Conservation (phyloP, 768 basidiomycete species). For the Tephrocybe sp. region DNA sequence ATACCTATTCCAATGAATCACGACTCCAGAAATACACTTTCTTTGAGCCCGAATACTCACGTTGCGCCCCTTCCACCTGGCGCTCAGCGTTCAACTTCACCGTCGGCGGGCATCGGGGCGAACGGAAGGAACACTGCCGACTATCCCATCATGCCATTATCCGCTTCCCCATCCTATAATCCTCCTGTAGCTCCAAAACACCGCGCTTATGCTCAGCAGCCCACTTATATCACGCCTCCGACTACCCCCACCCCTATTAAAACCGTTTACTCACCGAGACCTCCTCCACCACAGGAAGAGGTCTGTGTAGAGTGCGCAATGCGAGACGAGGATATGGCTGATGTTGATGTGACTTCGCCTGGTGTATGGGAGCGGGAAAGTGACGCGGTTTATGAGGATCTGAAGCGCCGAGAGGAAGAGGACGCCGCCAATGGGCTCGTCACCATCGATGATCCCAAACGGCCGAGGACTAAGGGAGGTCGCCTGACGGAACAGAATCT, state of each 20-base stretch:
- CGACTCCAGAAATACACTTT: constrained; percentile 23
- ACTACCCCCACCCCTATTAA: constrained; percentile 57
- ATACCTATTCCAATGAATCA: constrained; percentile 29
- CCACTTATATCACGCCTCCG: constrained; percentile 69
- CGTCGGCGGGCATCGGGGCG: constrained; percentile 32
- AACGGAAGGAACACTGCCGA: constrained; percentile 30
- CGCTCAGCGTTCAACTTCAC: constrained; percentile 49
- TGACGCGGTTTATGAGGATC: constrained; percentile 78
- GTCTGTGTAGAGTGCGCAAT: constrained; percentile 97
- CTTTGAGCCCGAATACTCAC: constrained; percentile 22
- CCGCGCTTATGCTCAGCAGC: constrained; percentile 71
- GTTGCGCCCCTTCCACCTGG: constrained; percentile 36
- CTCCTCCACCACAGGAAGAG: constrained; percentile 71
- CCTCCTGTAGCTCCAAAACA: constrained; percentile 68
- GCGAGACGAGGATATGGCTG: constrained; percentile 98
- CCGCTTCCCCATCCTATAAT: constrained; percentile 57
- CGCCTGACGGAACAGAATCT: constrained; percentile 76
- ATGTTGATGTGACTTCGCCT: constrained; percentile 83
- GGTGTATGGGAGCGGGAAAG: constrained; percentile 93
- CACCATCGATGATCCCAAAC: constrained; percentile 48
- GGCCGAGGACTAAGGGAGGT: constrained; percentile 66
- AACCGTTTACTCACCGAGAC: constrained; percentile 58
- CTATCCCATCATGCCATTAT: constrained; percentile 56
- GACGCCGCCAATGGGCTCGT: constrained; percentile 57
- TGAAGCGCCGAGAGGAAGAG: constrained; percentile 69